Conservation (phyloP, 768 basidiomycete species). For the Leccinum barrowsii region DNA sequence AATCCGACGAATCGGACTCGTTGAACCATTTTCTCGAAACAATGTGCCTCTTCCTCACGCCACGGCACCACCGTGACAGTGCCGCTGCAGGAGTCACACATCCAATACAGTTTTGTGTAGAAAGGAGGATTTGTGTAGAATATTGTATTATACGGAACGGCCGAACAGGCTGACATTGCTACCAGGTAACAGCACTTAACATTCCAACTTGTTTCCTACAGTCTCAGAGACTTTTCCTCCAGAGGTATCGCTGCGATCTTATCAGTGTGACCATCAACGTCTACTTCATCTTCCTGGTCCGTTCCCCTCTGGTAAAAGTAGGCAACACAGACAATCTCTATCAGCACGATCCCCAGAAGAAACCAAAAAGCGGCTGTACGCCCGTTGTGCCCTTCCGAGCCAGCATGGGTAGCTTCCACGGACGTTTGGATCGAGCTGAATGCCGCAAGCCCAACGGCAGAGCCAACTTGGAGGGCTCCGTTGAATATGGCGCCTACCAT, state of each 20-base stretch:
- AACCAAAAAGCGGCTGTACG: conserved; percentile 46
- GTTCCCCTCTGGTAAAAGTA: conserved; percentile 34
- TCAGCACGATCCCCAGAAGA: conserved; percentile 33
- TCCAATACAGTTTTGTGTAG: too few relatives aligned
- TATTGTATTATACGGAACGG: too few relatives aligned
- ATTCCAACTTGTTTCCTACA: background rate
- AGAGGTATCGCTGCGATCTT: background rate
- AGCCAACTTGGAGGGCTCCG: conserved; percentile 49
- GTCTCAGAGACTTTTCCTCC: background rate
- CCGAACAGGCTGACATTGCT: too few relatives aligned
- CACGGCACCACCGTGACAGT: too few relatives aligned
- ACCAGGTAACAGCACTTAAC: too few relatives aligned
- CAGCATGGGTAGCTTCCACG: conserved; percentile 35
- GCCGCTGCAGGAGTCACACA: too few relatives aligned
- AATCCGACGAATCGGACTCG: too few relatives aligned
- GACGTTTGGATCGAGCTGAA: conserved; percentile 47
- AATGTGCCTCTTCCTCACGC: too few relatives aligned
- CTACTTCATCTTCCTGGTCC: conserved; percentile 3
- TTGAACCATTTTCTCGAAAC: too few relatives aligned
- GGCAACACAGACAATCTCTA: conserved; percentile 32
- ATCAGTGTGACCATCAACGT: background rate
- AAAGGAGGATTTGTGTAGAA: too few relatives aligned
- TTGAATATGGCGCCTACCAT: conserved; percentile 56
- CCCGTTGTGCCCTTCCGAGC: conserved; percentile 34
- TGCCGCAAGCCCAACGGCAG: conserved; percentile 47